Evolutionary conservation across 441 rosid genomes (phyloP).

Genomic region (Erodium moschatum): DNA sequence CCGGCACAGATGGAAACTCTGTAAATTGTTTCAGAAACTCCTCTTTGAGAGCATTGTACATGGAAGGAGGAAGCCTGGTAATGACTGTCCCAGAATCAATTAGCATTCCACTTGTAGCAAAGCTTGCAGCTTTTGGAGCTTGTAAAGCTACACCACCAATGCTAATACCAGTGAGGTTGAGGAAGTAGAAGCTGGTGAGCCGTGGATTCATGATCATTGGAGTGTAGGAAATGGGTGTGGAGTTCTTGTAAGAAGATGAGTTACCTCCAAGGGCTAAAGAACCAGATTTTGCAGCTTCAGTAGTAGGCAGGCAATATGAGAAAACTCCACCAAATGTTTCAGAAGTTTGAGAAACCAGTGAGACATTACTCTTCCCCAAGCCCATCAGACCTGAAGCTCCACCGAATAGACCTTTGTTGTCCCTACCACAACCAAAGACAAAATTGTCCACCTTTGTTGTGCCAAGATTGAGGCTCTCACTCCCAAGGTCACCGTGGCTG

Average conservation of each 20-base stretch:
- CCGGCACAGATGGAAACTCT: constrained; percentile 53
- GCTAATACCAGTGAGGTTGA: constrained; percentile 61
- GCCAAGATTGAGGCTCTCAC: constrained; percentile 48
- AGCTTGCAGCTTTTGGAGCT: constrained; percentile 9
- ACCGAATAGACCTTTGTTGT: constrained; percentile 68
- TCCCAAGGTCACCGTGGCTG: constrained; percentile 62
- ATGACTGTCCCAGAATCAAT: constrained; percentile 90
- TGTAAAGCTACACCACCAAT: constrained; percentile 56
- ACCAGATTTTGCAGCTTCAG: constrained; percentile 57
- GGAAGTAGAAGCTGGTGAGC: constrained; percentile 61
- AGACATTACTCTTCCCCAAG: constrained; percentile 66
- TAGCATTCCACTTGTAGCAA: constrained; percentile 24
- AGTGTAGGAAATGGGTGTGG: constrained; percentile 57
- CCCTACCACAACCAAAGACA: constrained; percentile 78
- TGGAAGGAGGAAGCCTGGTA: constrained; percentile 62
- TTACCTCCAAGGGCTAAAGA: constrained; percentile 63
- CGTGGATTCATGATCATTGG: constrained; percentile 47
- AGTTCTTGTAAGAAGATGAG: constrained; percentile 51
- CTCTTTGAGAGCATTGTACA: constrained; percentile 55
- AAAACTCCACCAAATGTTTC: constrained; percentile 54
- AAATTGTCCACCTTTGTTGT: constrained; percentile 32
- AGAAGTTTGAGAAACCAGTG: constrained; percentile 59
- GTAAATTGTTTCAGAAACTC: constrained; percentile 71
- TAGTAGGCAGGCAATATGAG: constrained; percentile 78
- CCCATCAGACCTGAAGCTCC: constrained; percentile 89